Conservation (phyloP, 192 early-diverging fungal species). For the Rhizophagus prolifer region DNA sequence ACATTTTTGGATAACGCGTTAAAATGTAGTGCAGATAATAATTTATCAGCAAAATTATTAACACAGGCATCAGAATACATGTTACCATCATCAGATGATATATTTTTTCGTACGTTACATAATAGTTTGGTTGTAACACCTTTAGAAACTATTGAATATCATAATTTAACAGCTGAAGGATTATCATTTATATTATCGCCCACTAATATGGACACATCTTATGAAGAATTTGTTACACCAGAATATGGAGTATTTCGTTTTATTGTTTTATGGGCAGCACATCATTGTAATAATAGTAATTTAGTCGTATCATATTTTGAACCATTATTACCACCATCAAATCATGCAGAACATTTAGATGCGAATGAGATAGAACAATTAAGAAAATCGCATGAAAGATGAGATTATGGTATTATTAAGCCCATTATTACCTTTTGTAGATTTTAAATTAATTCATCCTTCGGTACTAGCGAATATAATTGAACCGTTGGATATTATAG, state of each 20-base stretch:
- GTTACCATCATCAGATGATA: constrained; percentile 4
- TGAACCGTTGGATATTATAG: constrained; percentile 1
- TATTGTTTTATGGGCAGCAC: constrained; percentile 1
- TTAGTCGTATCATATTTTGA: neutral
- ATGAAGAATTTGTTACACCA: neutral
- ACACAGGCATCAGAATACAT: constrained; percentile 11
- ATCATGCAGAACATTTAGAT: neutral
- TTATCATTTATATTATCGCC: constrained; percentile 14
- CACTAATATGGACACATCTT: neutral
- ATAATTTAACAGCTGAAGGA: neutral
- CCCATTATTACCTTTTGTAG: neutral
- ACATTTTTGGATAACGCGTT: constrained; percentile 7
- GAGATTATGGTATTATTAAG: neutral
- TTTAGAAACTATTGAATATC: neutral
- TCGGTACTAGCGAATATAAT: constrained; percentile 17
- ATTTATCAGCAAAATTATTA: constrained; percentile 11
- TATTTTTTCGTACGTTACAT: neutral
- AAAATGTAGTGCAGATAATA: constrained; percentile 15
- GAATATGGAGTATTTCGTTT: constrained; percentile 24
- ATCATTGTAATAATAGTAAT: neutral
- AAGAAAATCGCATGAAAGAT: neutral
- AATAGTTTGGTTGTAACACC: constrained; percentile 1
- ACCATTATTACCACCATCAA: neutral
- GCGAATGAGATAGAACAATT: neutral
- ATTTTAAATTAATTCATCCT: constrained; percentile 20